Percentiles rank a stretch among this genome's conserved stretches.
Evolutionary conservation across 805 yeast species (phyloP).

Genomic region (Kluyveromyces starmeri): DNA sequence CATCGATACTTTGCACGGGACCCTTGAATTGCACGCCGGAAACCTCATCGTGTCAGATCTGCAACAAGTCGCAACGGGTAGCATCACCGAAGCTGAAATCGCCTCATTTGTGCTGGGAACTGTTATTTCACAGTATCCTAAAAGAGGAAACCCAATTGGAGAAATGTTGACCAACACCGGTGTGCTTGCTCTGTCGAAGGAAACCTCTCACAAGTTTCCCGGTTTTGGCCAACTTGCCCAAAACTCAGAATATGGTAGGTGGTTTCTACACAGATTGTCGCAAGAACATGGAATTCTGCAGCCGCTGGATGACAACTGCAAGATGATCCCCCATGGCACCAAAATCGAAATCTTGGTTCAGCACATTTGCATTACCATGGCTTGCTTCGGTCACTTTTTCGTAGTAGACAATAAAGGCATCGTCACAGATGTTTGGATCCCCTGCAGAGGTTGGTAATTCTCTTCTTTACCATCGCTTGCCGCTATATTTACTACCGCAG

Average conservation of each 20-base stretch:
- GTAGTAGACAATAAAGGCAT: conserved; percentile 40
- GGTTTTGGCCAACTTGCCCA: conserved; percentile 44
- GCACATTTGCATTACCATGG: conserved; percentile 67
- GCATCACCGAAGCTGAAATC: conserved; percentile 38
- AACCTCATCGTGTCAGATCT: conserved; percentile 65
- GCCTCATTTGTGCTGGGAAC: conserved; percentile 49
- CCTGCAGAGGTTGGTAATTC: conserved; percentile 44
- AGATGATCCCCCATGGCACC: conserved; percentile 34
- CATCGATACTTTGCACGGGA: conserved; percentile 29
- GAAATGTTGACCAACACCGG: conserved; percentile 67
- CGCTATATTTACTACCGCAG: neutral
- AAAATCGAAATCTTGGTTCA: conserved; percentile 53
- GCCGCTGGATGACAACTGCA: conserved; percentile 31
- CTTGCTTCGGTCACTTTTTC: conserved; percentile 49
- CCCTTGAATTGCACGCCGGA: conserved; percentile 72
- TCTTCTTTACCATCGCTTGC: neutral
- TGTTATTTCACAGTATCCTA: conserved; percentile 50
- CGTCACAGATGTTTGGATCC: conserved; percentile 57
- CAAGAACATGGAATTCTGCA: conserved; percentile 74
- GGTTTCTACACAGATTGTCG: conserved; percentile 60
- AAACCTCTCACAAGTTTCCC: conserved; percentile 41
- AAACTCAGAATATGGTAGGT: conserved; percentile 31
- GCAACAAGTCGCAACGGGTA: conserved; percentile 68
- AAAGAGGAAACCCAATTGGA: conserved; percentile 41
- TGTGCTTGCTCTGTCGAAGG: conserved; percentile 60